Evolutionary conservation across 805 yeast species (phyloP).

Genomic region (Hermanozyma aechmeae): DNA sequence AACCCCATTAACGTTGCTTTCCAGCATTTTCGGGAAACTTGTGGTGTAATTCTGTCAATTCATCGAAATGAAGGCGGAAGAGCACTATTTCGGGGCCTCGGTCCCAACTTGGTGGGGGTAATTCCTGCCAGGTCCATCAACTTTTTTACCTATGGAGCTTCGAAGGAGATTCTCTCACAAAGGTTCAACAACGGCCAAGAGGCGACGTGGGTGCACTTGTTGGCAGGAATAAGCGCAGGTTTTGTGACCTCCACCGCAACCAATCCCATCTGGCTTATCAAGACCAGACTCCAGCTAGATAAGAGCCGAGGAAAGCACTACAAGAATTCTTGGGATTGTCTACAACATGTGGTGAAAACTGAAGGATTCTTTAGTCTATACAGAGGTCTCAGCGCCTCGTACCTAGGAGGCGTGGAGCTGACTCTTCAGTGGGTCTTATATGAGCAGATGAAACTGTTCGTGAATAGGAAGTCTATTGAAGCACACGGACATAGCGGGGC

Average conservation of each 20-base stretch:
- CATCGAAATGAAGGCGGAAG: conserved; percentile 71
- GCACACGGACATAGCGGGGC: conserved; percentile 20
- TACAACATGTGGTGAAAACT: conserved; percentile 51
- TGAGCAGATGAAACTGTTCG: conserved; percentile 81
- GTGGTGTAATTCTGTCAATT: conserved; percentile 58
- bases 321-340: conserved; percentile 79
- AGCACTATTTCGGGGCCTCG: conserved; percentile 88
- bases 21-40: conserved; percentile 78
- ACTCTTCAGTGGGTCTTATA: conserved; percentile 94
- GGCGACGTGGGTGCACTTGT: conserved; percentile 74
- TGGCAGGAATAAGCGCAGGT: conserved; percentile 88
- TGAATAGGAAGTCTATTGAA: conserved; percentile 40
- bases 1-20: conserved; percentile 35
- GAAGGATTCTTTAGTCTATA: conserved; percentile 83
- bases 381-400: conserved; percentile 89
- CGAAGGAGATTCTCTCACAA: conserved; percentile 65
- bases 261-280: conserved; percentile 95
- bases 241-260: conserved; percentile 92
- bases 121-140: conserved; percentile 97
- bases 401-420: conserved; percentile 86
- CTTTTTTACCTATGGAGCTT: conserved; percentile 93
- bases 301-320: conserved; percentile 59
- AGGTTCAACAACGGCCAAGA: conserved; percentile 68
- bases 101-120: conserved; percentile 95
- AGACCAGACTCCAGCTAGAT: conserved; percentile 90